phyloP scores from a whole-genome alignment of 805 yeast genomes.

The Candida takata region DNA sequence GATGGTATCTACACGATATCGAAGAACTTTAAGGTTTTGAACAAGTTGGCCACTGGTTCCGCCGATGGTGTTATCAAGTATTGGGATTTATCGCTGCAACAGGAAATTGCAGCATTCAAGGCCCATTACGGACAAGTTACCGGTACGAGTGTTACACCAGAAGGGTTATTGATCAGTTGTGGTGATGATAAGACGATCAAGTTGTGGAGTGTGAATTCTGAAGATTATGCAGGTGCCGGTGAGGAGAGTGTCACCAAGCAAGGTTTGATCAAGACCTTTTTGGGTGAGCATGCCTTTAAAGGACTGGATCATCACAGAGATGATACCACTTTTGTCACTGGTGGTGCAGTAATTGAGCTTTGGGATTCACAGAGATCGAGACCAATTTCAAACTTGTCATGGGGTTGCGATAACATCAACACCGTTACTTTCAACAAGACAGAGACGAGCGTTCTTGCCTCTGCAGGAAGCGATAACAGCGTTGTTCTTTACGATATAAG shows the following conservation, averaged over 20 bases:
- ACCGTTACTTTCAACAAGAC: conserved; percentile 83
- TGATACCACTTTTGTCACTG: conserved; percentile 77
- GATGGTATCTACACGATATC: conserved; percentile 92
- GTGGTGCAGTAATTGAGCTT: conserved; percentile 82
- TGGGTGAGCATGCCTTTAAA: conserved; percentile 79
- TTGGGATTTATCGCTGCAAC: conserved; percentile 82
- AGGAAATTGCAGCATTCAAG: conserved; percentile 67
- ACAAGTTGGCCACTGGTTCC: conserved; percentile 80
- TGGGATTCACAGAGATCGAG: conserved; percentile 85
- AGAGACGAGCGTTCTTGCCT: conserved; percentile 82
- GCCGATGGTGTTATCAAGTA: conserved; percentile 94
- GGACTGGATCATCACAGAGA: conserved; percentile 81
- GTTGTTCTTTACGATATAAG: conserved; percentile 86
- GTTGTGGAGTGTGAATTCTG: conserved; percentile 71
- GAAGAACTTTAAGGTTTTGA: conserved; percentile 61
- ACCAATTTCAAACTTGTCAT: conserved; percentile 69
- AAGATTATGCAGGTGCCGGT: conserved; percentile 37
- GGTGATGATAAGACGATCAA: conserved; percentile 88
- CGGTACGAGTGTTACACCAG: conserved; percentile 63
- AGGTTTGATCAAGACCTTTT: conserved; percentile 70
- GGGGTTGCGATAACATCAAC: conserved; percentile 94
- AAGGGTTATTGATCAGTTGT: conserved; percentile 63
- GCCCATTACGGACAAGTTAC: conserved; percentile 90
- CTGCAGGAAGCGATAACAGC: conserved; percentile 87
- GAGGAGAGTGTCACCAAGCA: conserved; percentile 28